A percentile compares a stretch with the other conserved stretches of the same genome.
phyloP scores from a whole-genome alignment of 2,329 filamentous ascomycete species.

The Penicillium sp. region DNA sequence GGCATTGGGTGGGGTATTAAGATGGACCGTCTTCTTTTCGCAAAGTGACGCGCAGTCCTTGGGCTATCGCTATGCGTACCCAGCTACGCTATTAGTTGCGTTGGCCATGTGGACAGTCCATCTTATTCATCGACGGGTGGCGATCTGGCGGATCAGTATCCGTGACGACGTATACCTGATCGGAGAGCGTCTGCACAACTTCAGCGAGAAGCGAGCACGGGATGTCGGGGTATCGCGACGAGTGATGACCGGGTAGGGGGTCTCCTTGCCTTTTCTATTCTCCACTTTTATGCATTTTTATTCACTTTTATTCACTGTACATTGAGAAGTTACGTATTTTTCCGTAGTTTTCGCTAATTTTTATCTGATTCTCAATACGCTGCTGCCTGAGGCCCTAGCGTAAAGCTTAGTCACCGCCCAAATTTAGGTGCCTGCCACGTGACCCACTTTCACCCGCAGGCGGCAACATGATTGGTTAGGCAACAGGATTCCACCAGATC shows the following conservation, averaged over 20 bases:
- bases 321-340: background rate
- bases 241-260: conserved; percentile 33
- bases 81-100: conserved; percentile 53
- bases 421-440: conserved; percentile 32
- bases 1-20: conserved; percentile 50
- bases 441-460: conserved; percentile 4
- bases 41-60: conserved; percentile 33
- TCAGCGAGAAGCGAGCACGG: conserved; percentile 57
- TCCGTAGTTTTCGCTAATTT: background rate
- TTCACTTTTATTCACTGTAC: background rate
- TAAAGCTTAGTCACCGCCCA: background rate
- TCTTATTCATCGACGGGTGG: conserved; percentile 52
- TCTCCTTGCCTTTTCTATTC: background rate
- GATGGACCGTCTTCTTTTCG: conserved; percentile 39
- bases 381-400: conserved; percentile 10
- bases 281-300: background rate
- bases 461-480: conserved; percentile 37
- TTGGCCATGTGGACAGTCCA: conserved; percentile 45
- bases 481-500: conserved; percentile 39
- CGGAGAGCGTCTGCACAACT: conserved; percentile 91
- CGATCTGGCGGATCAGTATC: conserved; percentile 73
- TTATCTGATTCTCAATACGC: background rate
- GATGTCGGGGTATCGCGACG: conserved; percentile 37
- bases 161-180: conserved; percentile 95
- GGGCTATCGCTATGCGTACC: conserved; percentile 68